Evolutionary conservation across 1,284 basidiomycete species (phyloP).

Genomic region (Trichosporon ovoides): DNA sequence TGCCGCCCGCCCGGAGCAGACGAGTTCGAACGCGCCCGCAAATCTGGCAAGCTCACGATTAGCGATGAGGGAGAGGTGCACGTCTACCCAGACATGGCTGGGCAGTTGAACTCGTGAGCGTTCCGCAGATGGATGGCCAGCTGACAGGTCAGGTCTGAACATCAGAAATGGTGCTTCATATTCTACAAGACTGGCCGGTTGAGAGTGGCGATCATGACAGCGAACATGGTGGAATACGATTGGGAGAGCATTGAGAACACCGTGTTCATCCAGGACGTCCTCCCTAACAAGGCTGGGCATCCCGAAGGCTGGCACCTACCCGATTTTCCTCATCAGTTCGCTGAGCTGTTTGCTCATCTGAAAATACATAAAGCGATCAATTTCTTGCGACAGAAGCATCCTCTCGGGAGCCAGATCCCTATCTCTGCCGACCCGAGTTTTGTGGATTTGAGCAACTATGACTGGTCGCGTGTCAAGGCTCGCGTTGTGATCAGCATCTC

Average conservation of each 20-base stretch:
- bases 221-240: constrained; percentile 46
- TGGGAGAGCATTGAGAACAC: constrained; percentile 48
- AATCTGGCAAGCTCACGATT: constrained; percentile 33
- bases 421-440: constrained; percentile 16
- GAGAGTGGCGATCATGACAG: constrained; percentile 42
- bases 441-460: constrained; percentile 32
- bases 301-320: constrained; percentile 8
- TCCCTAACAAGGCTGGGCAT: constrained; percentile 16
- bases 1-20: constrained; percentile 13
- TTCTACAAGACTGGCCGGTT: constrained; percentile 48
- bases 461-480: constrained; percentile 44
- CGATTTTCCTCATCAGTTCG: constrained; percentile 40
- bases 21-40: not conserved
- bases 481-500: constrained; percentile 43
- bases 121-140: constrained; percentile 24
- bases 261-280: constrained; percentile 48
- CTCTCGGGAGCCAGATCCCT: constrained; percentile 27
- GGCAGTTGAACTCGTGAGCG: constrained; percentile 9
- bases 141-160: constrained; percentile 19
- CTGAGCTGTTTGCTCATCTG: constrained; percentile 35
- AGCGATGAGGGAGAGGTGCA: constrained; percentile 32
- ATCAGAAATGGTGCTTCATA: constrained; percentile 45
- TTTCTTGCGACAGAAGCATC: constrained; percentile 29
- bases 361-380: constrained; percentile 38
- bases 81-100: constrained; percentile 36